These are phyloP conservation scores for Dendrocalamus sinicus DNA, from an alignment of 176 grass and related monocot species.

Conservation along the genomic window DNA sequence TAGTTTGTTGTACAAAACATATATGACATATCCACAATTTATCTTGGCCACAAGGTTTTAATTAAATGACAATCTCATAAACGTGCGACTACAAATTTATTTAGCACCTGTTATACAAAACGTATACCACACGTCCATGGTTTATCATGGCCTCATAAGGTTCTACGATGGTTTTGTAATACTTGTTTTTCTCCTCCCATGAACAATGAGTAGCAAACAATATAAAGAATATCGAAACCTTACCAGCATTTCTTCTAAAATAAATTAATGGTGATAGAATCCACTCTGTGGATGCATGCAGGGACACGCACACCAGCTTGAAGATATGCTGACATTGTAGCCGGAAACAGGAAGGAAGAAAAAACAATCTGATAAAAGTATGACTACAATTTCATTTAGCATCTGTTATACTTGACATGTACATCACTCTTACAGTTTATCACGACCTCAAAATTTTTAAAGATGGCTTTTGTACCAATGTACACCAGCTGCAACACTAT, in stretches of 20 bases:
- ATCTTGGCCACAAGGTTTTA: too few species aligned
- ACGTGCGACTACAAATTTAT: too few species aligned
- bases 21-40: too few species aligned
- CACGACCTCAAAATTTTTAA: too few species aligned
- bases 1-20: too few species aligned
- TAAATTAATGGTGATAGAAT: not conserved
- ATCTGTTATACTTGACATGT: not conserved
- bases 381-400: not conserved
- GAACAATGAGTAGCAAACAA: not conserved
- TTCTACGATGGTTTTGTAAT: not conserved
- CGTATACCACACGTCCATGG: not conserved
- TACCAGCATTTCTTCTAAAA: not conserved
- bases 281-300: not conserved
- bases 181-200: not conserved
- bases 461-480: too few species aligned
- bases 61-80: too few species aligned
- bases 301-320: not conserved
- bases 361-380: not conserved
- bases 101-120: not conserved
- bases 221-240: not conserved
- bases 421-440: too few species aligned
- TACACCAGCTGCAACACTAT: not conserved
- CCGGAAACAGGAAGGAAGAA: not conserved
- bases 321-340: not conserved
- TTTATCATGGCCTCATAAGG: not conserved